Evolutionary conservation across 306 rosid genomes (phyloP), one percentile per base, ranked within the genome.

Genomic region (Potentilla sterilis): DNA sequence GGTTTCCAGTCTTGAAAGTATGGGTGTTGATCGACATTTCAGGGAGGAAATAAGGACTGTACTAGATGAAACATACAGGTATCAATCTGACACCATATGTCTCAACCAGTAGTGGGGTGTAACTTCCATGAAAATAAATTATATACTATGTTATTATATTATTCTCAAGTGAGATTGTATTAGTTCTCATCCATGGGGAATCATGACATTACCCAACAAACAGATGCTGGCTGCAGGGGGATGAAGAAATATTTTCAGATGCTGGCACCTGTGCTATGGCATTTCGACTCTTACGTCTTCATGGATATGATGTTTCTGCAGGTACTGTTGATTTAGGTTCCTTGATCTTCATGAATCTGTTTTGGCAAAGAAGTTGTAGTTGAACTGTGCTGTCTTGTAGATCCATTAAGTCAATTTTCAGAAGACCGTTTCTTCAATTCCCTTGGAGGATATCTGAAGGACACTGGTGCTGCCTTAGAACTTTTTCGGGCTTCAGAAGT

Each of bases 1-100:
- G 98, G 81, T 89, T 35, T 94, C 88, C 74, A 83, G 58, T 81
- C 95, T 94, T 67, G 89, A 92, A 75, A 90, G 82, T 62, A 80
- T 94, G 92, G 95, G 97, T 14, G 81, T 94, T 74, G 78, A 61
- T 78, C 78, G 77, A 77, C 92, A 92, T 84, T 94, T 94, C 83
- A 74, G 83, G 75, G 83, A 87, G 67, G 96, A 94, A 81, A 87
- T 92, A 71, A 85, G 7, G 69, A 80, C 76, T 38, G 89, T 86
- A 73, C 82, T 94, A 65, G 96, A 90, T 73, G 96, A 92, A 83
- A 90, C 88, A 68, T 87, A 88, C 82, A 82, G 92, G 96, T 90
- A 86, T 73, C 28, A 46, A 40, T 74, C 78, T 62, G 61, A 74
- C 57, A 69, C 68, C 58, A 49, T 48, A 22, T 79, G 72, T 62